These are phyloP conservation scores for Phytophthora podocarpi DNA, from an alignment of 352 stramenopile genomes.

Conservation along the genomic window DNA sequence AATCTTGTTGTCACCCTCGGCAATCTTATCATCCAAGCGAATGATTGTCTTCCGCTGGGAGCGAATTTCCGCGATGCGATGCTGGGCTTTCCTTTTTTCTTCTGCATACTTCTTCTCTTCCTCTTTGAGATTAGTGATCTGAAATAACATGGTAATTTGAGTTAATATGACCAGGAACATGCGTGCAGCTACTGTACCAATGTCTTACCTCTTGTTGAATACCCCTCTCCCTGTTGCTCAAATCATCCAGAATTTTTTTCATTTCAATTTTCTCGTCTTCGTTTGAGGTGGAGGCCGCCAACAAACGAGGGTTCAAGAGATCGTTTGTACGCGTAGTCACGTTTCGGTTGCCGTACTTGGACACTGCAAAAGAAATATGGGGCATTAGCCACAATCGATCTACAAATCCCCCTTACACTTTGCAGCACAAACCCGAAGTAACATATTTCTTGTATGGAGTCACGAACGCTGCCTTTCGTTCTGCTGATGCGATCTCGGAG, in stretches of 20 bases:
- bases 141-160: neutral
- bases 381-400: neutral
- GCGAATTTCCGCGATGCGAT: slow-evolving; percentile 73
- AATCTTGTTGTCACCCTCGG: slow-evolving; percentile 69
- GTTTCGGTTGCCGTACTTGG: slow-evolving; percentile 84
- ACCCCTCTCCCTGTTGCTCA: slow-evolving; percentile 31
- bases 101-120: slow-evolving; percentile 70
- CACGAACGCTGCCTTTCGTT: slow-evolving; percentile 78
- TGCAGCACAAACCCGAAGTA: slow-evolving; percentile 52
- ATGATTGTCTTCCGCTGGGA: slow-evolving; percentile 70
- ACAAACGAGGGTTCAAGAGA: slow-evolving; percentile 64
- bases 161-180: neutral
- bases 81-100: slow-evolving; percentile 59
- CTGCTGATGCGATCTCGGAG: slow-evolving; percentile 44
- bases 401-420: neutral
- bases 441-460: slow-evolving; percentile 90
- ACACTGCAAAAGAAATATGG: slow-evolving; percentile 40
- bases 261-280: slow-evolving; percentile 75
- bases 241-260: slow-evolving; percentile 55
- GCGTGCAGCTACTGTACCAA: no score
- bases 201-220: slow-evolving; percentile 69
- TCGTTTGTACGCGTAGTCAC: slow-evolving; percentile 88
- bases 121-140: slow-evolving; percentile 67
- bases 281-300: slow-evolving; percentile 79
- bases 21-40: slow-evolving; percentile 78